phyloP scores from a whole-genome alignment of 2,329 filamentous ascomycete genomes.

The Alternaria sp. region DNA sequence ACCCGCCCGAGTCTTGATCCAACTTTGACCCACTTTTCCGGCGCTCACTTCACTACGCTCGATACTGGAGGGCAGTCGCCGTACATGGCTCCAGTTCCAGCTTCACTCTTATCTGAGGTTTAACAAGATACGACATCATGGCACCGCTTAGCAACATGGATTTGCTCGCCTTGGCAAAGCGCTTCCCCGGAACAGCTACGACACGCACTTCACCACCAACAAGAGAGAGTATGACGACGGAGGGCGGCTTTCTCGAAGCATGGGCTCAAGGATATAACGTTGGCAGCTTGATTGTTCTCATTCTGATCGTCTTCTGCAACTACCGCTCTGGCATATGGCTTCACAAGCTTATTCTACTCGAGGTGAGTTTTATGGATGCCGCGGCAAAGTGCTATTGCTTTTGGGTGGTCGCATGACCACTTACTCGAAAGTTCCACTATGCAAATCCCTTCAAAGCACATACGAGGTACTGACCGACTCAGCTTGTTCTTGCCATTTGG shows the following conservation, averaged over 20 bases:
- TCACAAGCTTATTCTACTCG: constrained; percentile 49
- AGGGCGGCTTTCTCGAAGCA: constrained; percentile 45
- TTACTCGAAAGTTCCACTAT: neutral
- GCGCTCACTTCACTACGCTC: neutral
- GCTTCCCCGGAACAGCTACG: constrained; percentile 28
- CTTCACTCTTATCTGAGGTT: neutral
- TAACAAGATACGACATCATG: constrained; percentile 25
- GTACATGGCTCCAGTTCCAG: constrained; percentile 10
- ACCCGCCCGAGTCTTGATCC: too few species aligned
- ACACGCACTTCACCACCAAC: constrained; percentile 41
- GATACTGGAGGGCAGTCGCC: neutral
- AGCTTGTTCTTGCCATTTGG: constrained; percentile 50
- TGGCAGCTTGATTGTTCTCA: constrained; percentile 45
- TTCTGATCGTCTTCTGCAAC: constrained; percentile 50
- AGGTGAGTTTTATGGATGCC: constrained; percentile 24
- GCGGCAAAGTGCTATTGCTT: neutral
- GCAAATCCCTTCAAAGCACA: neutral
- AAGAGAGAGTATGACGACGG: constrained; percentile 33
- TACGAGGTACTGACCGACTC: constrained; percentile 12
- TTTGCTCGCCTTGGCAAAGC: constrained; percentile 26
- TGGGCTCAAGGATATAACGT: constrained; percentile 52
- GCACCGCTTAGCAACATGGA: constrained; percentile 28
- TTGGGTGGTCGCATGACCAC: neutral
- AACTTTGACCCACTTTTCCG: neutral
- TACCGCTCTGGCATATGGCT: constrained; percentile 45